A percentile compares a stretch with the other conserved stretches of the same genome.
These are phyloP conservation scores for Thecamonas trahens DNA, from an alignment of 78 protist species.

Conservation along the genomic window DNA sequence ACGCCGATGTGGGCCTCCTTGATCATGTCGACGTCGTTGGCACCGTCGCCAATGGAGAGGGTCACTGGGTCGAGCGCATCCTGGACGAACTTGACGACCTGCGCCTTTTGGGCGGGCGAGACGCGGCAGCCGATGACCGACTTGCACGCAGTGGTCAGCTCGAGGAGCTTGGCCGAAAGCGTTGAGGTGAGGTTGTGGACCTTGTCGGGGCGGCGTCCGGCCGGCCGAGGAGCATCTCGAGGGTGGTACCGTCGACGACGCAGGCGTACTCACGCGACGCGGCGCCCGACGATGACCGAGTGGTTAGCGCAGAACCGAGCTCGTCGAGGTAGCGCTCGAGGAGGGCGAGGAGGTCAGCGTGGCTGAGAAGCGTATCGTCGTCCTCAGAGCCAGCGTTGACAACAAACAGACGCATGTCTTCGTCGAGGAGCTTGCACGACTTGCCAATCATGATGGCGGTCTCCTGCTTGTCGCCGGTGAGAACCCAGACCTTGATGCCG, in stretches of 20 bases:
- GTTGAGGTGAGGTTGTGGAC: too few species aligned
- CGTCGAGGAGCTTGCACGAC: constrained; percentile 61
- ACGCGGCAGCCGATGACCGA: constrained; percentile 86
- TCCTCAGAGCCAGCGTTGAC: neutral
- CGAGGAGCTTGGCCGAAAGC: too few species aligned
- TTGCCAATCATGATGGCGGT: constrained; percentile 94
- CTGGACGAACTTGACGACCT: constrained; percentile 41
- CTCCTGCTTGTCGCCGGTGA: constrained; percentile 95
- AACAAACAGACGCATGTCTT: neutral
- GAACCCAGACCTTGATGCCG: constrained; percentile 65
- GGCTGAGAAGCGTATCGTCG: too few species aligned
- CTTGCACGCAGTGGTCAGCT: constrained; percentile 42
- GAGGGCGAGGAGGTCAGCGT: too few species aligned
- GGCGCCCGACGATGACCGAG: too few species aligned
- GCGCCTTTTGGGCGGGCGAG: constrained; percentile 81
- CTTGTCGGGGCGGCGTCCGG: too few species aligned
- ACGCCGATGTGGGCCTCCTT: constrained; percentile 61
- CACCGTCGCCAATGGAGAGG: constrained; percentile 82
- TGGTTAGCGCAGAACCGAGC: too few species aligned
- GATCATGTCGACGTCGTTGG: constrained; percentile 76
- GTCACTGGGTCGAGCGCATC: constrained; percentile 27
- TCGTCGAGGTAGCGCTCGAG: too few species aligned
- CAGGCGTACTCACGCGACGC: too few species aligned
- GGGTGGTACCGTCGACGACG: too few species aligned
- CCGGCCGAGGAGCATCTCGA: too few species aligned